Conservation (phyloP, 1,284 basidiomycete genomes). For the Fomitopsis pinicola region DNA sequence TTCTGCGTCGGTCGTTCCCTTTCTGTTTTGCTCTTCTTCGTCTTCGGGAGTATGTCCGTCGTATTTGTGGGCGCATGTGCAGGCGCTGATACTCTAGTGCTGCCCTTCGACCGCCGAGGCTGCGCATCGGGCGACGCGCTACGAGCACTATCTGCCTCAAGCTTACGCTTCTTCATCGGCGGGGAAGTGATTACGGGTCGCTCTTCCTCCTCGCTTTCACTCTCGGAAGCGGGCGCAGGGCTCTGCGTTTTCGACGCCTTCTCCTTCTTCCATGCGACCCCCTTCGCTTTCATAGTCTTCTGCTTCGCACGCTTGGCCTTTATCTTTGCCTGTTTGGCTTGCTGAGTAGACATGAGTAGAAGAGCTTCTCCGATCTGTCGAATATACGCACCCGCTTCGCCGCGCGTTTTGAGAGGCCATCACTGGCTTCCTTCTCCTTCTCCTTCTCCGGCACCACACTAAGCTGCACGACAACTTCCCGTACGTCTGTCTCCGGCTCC, state of each 20-base stretch:
- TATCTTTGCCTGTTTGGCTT: conserved; percentile 34
- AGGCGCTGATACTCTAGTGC: not conserved
- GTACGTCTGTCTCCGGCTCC: conserved; percentile 41
- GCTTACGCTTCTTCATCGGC: conserved; percentile 27
- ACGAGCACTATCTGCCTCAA: conserved; percentile 2
- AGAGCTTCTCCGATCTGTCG: not conserved
- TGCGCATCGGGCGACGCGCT: not conserved
- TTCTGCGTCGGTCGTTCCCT: not conserved
- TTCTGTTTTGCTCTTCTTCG: not conserved
- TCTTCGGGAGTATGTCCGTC: not conserved
- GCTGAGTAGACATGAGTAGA: conserved; percentile 27
- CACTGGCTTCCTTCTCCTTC: conserved; percentile 1
- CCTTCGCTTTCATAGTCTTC: conserved; percentile 30
- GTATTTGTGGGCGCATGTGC: not conserved
- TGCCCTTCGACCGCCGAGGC: not conserved
- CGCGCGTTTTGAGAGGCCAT: conserved; percentile 45
- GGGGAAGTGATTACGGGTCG: conserved; percentile 1
- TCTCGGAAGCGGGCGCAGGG: not conserved
- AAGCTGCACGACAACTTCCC: conserved; percentile 37
- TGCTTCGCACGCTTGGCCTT: conserved; percentile 36
- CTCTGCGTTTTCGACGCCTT: conserved; percentile 6
- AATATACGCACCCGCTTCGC: conserved; percentile 45
- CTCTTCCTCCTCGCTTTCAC: not conserved
- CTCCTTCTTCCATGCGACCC: conserved; percentile 17
- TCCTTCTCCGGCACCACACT: conserved; percentile 11